These are phyloP conservation scores for Pilaira anomala DNA, from an alignment of 192 early-diverging fungal species.

Conservation along the genomic window DNA sequence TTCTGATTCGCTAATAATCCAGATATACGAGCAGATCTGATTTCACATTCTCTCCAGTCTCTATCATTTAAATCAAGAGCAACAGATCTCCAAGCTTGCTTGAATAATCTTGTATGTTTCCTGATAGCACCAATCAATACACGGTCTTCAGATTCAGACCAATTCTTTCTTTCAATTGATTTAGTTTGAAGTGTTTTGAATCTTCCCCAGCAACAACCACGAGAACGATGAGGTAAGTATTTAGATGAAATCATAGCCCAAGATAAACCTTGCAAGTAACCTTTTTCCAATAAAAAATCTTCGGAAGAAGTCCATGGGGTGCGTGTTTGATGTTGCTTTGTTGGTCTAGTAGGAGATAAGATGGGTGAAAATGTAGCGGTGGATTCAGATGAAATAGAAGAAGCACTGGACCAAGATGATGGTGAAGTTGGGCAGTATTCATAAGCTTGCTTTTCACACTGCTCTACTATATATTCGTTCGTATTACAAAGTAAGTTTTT, in stretches of 20 bases:
- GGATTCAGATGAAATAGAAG: neutral
- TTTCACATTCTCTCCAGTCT: slow-evolving; percentile 29
- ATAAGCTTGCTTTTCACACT: neutral
- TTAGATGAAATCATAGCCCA: slow-evolving; percentile 29
- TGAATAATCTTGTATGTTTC: slow-evolving; percentile 28
- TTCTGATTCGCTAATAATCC: neutral
- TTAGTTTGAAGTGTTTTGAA: slow-evolving; percentile 25
- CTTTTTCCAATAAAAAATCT: slow-evolving; percentile 24
- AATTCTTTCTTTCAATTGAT: slow-evolving; percentile 10
- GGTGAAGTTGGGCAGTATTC: neutral
- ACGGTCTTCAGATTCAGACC: slow-evolving; percentile 21
- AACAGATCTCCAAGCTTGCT: slow-evolving; percentile 32
- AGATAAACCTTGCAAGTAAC: slow-evolving; percentile 25
- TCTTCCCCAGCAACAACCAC: slow-evolving; percentile 29
- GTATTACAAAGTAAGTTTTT: neutral
- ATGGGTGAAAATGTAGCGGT: neutral
- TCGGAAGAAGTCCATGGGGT: slow-evolving; percentile 25
- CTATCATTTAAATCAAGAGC: slow-evolving; percentile 20
- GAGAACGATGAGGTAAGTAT: slow-evolving; percentile 27
- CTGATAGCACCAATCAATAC: slow-evolving; percentile 15
- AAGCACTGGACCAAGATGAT: neutral
- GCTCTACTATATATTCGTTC: too few species aligned
- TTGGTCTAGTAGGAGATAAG: neutral
- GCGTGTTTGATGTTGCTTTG: slow-evolving; percentile 7
- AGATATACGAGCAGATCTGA: neutral